phyloP scores from a whole-genome alignment of 768 basidiomycete genomes.

The Pleurotus platypus region DNA sequence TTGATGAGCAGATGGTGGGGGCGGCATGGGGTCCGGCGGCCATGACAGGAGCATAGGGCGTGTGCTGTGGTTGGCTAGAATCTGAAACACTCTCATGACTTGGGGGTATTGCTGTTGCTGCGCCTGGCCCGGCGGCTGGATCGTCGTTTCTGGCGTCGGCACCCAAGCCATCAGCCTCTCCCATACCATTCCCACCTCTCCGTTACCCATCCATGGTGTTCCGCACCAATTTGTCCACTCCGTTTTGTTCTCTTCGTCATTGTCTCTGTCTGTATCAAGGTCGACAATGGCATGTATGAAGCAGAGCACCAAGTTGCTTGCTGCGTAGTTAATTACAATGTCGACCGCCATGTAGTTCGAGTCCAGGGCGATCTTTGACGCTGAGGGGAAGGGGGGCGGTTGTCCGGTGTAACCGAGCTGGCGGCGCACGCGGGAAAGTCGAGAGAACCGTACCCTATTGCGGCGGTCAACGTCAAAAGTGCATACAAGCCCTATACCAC shows the following conservation, averaged over 20 bases:
- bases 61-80: constrained; percentile 59
- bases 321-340: constrained; percentile 88
- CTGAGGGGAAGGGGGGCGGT: constrained; percentile 52
- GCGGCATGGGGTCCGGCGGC: constrained; percentile 53
- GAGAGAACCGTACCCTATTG: constrained; percentile 71
- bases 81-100: constrained; percentile 69
- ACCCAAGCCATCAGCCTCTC: constrained; percentile 26
- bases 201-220: constrained; percentile 52
- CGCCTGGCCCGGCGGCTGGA: neutral
- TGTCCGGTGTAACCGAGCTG: constrained; percentile 66
- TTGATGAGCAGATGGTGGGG: constrained; percentile 29
- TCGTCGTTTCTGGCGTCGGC: neutral
- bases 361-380: constrained; percentile 68
- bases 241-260: constrained; percentile 70
- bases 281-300: constrained; percentile 85
- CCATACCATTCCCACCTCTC: too few relatives aligned
- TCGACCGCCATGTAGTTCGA: constrained; percentile 81
- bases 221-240: constrained; percentile 90
- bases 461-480: constrained; percentile 11
- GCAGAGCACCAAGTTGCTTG: constrained; percentile 82
- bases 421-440: constrained; percentile 70
- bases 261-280: constrained; percentile 57
- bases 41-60: constrained; percentile 66
- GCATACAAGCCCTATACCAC: constrained; percentile 9
- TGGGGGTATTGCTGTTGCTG: neutral